phyloP scores from a whole-genome alignment of 176 grass and related monocot species.

The Alopecurus myosuroides region DNA sequence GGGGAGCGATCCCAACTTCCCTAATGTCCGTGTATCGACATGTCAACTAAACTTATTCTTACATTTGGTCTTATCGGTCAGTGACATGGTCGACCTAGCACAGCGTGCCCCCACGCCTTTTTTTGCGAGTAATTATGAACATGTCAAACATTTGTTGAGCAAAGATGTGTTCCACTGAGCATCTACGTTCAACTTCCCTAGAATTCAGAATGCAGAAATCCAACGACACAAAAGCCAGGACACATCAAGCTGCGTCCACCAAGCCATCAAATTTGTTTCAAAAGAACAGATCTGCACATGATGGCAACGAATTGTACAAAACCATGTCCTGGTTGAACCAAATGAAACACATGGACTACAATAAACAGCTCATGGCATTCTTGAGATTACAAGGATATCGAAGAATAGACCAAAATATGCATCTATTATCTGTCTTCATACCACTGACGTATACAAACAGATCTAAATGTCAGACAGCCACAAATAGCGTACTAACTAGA shows the following conservation, averaged over 20 bases:
- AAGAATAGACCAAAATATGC: slow-evolving; percentile 29
- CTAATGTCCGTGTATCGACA: no score
- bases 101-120: no score
- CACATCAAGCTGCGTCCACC: not conserved
- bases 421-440: slow-evolving; percentile 21
- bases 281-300: not conserved
- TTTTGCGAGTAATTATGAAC: no score
- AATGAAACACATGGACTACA: slow-evolving; percentile 5
- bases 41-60: no score
- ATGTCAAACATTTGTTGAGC: not conserved
- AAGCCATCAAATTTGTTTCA: not conserved
- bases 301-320: not conserved
- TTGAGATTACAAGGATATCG: not conserved
- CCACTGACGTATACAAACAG: slow-evolving; percentile 26
- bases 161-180: not conserved
- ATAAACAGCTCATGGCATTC: not conserved
- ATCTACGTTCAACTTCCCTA: not conserved
- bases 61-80: no score
- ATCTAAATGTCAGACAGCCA: slow-evolving; percentile 22
- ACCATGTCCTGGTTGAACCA: not conserved
- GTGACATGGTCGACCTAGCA: no score
- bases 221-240: not conserved
- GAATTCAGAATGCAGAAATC: not conserved
- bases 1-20: no score
- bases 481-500: not conserved